Evolutionary conservation across 495 filamentous ascomycete genomes (phyloP).

Genomic region (Margaritispora aquatica): DNA sequence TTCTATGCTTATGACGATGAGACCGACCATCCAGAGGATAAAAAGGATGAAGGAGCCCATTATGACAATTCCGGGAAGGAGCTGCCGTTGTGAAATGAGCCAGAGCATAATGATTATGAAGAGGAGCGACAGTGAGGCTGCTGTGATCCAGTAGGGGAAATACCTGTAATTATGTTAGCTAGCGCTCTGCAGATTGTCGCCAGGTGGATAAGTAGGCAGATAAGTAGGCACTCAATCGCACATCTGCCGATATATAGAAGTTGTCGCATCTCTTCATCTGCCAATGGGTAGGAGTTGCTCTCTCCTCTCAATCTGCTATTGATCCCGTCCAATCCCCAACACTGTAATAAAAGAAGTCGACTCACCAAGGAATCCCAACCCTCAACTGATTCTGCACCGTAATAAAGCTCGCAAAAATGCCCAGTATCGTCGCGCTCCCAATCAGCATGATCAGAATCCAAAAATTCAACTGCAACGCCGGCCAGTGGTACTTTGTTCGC

Average conservation of each 20-base stretch:
- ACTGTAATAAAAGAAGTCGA: conserved; percentile 7
- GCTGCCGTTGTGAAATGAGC: conserved; percentile 68
- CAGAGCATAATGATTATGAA: conserved; percentile 67
- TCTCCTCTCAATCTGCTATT: neutral
- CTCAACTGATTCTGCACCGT: conserved; percentile 64
- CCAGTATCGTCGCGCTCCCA: conserved; percentile 70
- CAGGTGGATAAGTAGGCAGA: neutral
- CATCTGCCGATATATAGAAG: neutral
- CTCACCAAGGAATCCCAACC: conserved; percentile 77
- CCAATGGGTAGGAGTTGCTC: too few species aligned
- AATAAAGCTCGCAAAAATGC: conserved; percentile 83
- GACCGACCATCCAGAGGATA: conserved; percentile 82
- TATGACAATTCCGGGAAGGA: conserved; percentile 86
- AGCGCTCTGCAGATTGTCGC: neutral
- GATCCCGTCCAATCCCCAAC: neutral
- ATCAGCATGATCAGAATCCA: conserved; percentile 88
- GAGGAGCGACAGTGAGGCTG: conserved; percentile 59
- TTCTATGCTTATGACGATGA: conserved; percentile 86
- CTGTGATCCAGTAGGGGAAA: conserved; percentile 85
- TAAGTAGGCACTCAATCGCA: neutral
- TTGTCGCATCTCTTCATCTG: too few species aligned
- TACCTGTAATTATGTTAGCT: conserved; percentile 55
- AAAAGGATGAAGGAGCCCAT: conserved; percentile 91
- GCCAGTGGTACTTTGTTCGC: conserved; percentile 73
- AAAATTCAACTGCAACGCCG: conserved; percentile 83